Conservation (phyloP, 345 rosid genomes). For the Trapa bicornis region DNA sequence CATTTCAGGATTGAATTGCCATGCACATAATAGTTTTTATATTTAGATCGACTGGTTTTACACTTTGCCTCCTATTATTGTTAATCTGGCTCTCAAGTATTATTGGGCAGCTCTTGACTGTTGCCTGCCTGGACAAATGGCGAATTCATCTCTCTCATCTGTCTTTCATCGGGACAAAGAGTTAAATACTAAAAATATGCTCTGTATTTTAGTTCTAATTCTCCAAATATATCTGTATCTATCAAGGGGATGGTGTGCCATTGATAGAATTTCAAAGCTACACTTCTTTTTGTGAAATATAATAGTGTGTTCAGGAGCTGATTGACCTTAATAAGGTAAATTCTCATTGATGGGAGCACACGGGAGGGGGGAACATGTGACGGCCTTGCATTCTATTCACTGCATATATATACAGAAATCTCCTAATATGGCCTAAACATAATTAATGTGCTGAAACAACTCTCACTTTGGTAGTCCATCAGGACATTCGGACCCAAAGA, state of each 20-base stretch:
- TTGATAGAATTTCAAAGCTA: too few relatives aligned
- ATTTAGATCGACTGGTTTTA: not conserved
- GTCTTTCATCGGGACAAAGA: too few relatives aligned
- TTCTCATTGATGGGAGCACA: not conserved
- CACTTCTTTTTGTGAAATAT: too few relatives aligned
- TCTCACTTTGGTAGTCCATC: not conserved
- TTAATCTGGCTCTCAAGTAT: not conserved
- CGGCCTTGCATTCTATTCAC: not conserved
- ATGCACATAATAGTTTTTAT: not conserved
- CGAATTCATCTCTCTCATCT: too few relatives aligned
- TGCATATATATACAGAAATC: not conserved
- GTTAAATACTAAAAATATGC: too few relatives aligned
- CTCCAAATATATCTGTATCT: too few relatives aligned
- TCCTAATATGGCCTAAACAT: not conserved
- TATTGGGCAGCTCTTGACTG: not conserved
- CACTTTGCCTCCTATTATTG: not conserved
- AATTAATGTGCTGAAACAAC: not conserved
- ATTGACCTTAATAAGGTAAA: not conserved
- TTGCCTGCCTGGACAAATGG: not conserved
- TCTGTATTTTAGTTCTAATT: too few relatives aligned
- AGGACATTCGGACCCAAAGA: too few relatives aligned
- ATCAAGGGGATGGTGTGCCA: too few relatives aligned
- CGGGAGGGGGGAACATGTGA: not conserved
- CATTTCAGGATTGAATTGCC: not conserved
- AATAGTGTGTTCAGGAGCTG: too few relatives aligned